phyloP scores from a whole-genome alignment of 768 basidiomycete species.

The Lentinus brumalis region DNA sequence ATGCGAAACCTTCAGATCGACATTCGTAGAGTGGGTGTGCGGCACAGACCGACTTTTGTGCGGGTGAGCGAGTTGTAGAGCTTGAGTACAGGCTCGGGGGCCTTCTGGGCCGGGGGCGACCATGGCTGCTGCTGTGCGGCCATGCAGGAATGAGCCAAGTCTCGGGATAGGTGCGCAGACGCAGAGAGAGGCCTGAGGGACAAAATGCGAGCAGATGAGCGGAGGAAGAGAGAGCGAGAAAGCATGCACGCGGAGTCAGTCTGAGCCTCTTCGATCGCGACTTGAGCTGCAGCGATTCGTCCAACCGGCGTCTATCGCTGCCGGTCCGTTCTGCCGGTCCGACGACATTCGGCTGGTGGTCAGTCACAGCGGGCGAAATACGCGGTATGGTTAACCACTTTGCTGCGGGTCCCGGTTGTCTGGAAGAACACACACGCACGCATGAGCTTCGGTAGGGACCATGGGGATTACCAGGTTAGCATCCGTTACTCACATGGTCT shows the following conservation, averaged over 20 bases:
- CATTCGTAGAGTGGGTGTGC: constrained; percentile 1
- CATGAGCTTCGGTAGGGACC: too few species aligned
- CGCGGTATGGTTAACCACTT: too few species aligned
- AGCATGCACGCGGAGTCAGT: constrained; percentile 15
- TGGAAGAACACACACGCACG: too few species aligned
- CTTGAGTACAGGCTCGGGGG: constrained; percentile 68
- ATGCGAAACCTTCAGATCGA: constrained; percentile 18
- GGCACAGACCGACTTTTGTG: constrained; percentile 63
- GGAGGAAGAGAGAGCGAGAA: neutral
- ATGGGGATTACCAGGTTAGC: too few species aligned
- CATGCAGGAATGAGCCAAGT: constrained; percentile 38
- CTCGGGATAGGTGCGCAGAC: neutral
- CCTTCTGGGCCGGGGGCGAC: constrained; percentile 48
- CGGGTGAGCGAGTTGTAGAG: constrained; percentile 93
- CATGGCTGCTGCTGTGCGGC: constrained; percentile 59
- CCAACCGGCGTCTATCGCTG: too few species aligned
- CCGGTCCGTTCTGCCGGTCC: too few species aligned
- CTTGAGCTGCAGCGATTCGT: too few species aligned
- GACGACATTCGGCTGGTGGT: too few species aligned
- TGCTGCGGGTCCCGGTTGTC: too few species aligned
- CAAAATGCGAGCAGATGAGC: neutral
- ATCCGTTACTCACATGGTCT: too few species aligned
- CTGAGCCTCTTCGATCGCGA: too few species aligned
- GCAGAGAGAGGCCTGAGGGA: neutral
- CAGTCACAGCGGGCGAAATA: too few species aligned